phyloP scores from a whole-genome alignment of 2,329 filamentous ascomycete species.

The Colletotrichum eremochloae region DNA sequence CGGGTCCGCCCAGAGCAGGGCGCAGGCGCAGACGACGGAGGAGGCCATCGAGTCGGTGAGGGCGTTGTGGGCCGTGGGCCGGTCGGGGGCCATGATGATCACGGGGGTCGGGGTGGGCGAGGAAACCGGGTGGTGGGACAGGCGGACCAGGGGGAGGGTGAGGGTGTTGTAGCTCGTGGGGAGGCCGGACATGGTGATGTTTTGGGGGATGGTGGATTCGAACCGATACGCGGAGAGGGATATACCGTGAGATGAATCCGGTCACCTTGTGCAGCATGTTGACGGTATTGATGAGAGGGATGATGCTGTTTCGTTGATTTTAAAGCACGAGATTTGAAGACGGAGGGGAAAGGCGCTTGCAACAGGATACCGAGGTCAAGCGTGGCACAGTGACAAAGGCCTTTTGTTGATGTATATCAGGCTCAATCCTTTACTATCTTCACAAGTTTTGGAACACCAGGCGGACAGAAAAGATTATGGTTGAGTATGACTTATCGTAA shows the following conservation, averaged over 20 bases:
- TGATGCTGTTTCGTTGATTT: background rate
- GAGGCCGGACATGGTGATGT: slow-evolving; percentile 38
- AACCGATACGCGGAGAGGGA: background rate
- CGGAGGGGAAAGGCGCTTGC: slow-evolving; percentile 22
- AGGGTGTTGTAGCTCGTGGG: slow-evolving; percentile 58
- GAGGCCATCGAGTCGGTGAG: slow-evolving; percentile 75
- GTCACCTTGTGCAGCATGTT: background rate
- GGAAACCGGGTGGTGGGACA: slow-evolving; percentile 63
- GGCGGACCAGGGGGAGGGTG: slow-evolving; percentile 58
- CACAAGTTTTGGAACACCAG: background rate
- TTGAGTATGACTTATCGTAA: background rate
- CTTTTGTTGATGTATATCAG: background rate
- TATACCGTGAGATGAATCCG: background rate
- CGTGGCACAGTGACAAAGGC: slow-evolving; percentile 11
- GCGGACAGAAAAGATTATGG: background rate
- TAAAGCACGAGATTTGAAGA: background rate
- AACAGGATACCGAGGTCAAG: slow-evolving; percentile 34
- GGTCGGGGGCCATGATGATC: slow-evolving; percentile 73
- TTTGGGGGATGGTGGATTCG: background rate
- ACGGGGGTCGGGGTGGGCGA: slow-evolving; percentile 71
- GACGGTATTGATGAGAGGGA: background rate
- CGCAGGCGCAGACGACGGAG: slow-evolving; percentile 69
- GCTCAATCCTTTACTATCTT: background rate
- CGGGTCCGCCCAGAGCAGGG: slow-evolving; percentile 64
- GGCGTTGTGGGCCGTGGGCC: slow-evolving; percentile 76